phyloP scores from a whole-genome alignment of 108 stramenopile species.

The Pseudonitzschia multiseries region DNA sequence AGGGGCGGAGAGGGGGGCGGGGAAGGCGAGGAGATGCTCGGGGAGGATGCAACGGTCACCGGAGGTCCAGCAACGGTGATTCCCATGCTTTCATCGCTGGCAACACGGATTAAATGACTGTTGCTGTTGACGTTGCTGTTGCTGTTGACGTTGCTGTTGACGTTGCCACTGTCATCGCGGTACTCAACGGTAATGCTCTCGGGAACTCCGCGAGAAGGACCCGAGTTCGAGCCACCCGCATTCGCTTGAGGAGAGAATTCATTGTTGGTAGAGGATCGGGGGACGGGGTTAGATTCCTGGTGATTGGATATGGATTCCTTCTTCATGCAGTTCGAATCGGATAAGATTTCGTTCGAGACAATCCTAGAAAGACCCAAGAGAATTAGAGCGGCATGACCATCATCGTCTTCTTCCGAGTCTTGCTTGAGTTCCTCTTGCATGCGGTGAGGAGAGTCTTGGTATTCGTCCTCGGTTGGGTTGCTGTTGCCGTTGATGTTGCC shows the following conservation, averaged over 20 bases:
- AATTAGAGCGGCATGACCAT: slow-evolving; percentile 4
- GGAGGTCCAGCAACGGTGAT: neutral
- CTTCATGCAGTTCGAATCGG: neutral
- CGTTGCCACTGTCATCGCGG: neutral
- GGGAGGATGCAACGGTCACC: neutral
- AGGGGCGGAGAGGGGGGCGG: neutral
- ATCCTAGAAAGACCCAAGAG: slow-evolving; percentile 1
- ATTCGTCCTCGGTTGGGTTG: neutral
- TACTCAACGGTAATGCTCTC: neutral
- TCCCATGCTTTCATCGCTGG: neutral
- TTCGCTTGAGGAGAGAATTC: no score
- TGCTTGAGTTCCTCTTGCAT: neutral
- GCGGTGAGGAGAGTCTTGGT: neutral
- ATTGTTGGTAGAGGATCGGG: neutral
- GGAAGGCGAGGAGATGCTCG: neutral
- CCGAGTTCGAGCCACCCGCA: neutral
- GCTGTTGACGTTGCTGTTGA: neutral
- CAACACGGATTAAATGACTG: neutral
- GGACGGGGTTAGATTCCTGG: neutral
- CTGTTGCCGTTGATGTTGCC: no score
- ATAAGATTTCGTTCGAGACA: slow-evolving; percentile 3
- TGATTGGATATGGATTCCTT: neutral
- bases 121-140: neutral
- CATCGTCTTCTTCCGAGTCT: neutral
- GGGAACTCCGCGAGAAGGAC: neutral